A percentile compares a stretch with the other conserved stretches of the same genome.
Evolutionary conservation across 2,329 filamentous ascomycete genomes (phyloP).

Genomic region (Didymella segeticola): DNA sequence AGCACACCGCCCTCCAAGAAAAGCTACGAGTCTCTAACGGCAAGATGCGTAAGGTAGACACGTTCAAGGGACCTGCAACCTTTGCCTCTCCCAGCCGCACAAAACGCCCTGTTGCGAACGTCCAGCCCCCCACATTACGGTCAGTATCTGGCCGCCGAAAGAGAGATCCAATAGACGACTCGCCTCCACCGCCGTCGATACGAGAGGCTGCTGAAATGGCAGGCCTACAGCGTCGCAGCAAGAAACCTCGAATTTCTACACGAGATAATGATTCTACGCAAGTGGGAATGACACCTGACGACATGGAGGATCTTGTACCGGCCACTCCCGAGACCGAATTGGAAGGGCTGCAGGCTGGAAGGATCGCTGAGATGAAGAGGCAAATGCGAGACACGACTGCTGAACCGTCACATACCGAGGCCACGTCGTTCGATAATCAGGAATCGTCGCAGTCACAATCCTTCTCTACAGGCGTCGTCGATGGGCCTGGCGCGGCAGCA

Average conservation of each 20-base stretch:
- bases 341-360: conserved; percentile 32
- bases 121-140: conserved; percentile 29
- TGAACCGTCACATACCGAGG: conserved; percentile 29
- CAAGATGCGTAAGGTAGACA: conserved; percentile 49
- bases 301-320: conserved; percentile 43
- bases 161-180: conserved; percentile 46
- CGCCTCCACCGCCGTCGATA: conserved; percentile 61
- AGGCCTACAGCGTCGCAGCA: conserved; percentile 57
- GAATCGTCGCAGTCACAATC: conserved; percentile 28
- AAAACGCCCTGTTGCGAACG: conserved; percentile 36
- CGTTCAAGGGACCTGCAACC: conserved; percentile 50
- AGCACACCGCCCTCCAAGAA: conserved; percentile 55
- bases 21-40: conserved; percentile 57
- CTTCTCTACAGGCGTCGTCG: conserved; percentile 37
- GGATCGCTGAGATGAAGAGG: conserved; percentile 28
- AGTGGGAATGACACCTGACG: conserved; percentile 37
- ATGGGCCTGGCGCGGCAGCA: conserved; percentile 64
- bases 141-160: conserved; percentile 50
- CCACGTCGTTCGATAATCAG: conserved; percentile 19
- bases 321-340: conserved; percentile 50
- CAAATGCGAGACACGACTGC: conserved; percentile 36
- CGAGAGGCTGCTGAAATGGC: conserved; percentile 60
- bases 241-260: conserved; percentile 53
- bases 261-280: conserved; percentile 32
- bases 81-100: conserved; percentile 51